Conservation (phyloP, 495 filamentous ascomycete genomes). For the Aspergillus steynii region DNA sequence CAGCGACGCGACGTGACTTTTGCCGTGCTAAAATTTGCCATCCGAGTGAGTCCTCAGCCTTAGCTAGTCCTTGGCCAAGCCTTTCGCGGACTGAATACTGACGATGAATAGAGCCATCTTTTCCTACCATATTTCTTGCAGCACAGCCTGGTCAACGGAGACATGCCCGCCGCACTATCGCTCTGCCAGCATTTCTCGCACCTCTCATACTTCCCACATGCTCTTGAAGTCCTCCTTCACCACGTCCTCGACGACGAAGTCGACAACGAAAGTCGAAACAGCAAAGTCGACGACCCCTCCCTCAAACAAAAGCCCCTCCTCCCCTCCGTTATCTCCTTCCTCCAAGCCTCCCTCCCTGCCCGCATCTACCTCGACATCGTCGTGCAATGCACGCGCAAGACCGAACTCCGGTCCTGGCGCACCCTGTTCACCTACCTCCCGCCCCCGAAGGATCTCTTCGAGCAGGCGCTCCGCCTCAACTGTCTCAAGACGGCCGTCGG, state of each 20-base stretch:
- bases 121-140: constrained; percentile 87
- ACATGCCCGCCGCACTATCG: constrained; percentile 70
- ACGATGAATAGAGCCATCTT: constrained; percentile 65
- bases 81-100: background rate
- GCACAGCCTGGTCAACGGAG: constrained; percentile 68
- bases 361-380: constrained; percentile 83
- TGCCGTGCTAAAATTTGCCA: constrained; percentile 80
- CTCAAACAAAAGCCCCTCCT: constrained; percentile 63
- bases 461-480: constrained; percentile 79
- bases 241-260: constrained; percentile 94
- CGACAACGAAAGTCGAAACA: constrained; percentile 67
- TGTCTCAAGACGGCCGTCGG: constrained; percentile 95
- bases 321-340: constrained; percentile 82
- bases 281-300: constrained; percentile 36
- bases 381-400: constrained; percentile 97
- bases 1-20: constrained; percentile 89
- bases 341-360: constrained; percentile 78
- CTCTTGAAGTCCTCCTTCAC: constrained; percentile 88
- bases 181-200: constrained; percentile 80
- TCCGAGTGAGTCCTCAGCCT: constrained; percentile 57
- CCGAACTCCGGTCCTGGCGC: constrained; percentile 91
- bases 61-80: background rate
- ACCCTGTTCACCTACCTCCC: constrained; percentile 90
- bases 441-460: constrained; percentile 85
- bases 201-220: constrained; percentile 89